Evolutionary conservation across 495 filamentous ascomycete species (phyloP).

Genomic region (Hypoxylon cercidicola): DNA sequence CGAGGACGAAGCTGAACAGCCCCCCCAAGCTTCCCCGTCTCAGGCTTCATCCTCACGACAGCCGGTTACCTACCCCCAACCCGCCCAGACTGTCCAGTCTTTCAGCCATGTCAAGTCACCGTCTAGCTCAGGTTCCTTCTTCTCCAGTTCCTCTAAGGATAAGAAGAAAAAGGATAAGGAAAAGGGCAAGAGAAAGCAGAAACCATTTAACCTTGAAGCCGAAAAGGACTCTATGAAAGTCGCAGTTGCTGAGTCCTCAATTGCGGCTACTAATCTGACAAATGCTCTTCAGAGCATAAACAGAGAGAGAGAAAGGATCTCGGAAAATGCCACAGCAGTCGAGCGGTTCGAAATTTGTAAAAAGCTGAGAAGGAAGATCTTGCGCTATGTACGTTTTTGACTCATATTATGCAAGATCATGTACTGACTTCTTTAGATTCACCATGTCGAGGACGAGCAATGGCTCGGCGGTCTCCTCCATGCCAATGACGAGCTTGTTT

Average conservation of each 20-base stretch:
- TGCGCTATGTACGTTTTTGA: constrained; percentile 73
- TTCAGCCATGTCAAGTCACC: constrained; percentile 46
- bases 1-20: constrained; percentile 63
- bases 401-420: not conserved
- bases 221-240: constrained; percentile 87
- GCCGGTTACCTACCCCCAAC: constrained; percentile 47
- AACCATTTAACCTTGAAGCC: constrained; percentile 82
- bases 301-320: constrained; percentile 86
- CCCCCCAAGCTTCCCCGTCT: constrained; percentile 22
- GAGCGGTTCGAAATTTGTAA: constrained; percentile 89
- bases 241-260: constrained; percentile 82
- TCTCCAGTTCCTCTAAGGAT: constrained; percentile 50
- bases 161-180: constrained; percentile 61
- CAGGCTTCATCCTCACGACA: constrained; percentile 46
- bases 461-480: constrained; percentile 83
- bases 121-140: constrained; percentile 45
- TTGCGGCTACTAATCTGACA: constrained; percentile 88
- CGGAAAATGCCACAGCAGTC: constrained; percentile 80
- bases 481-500: constrained; percentile 86
- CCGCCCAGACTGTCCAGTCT: constrained; percentile 46
- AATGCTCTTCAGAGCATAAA: constrained; percentile 93
- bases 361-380: constrained; percentile 78
- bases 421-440: constrained; percentile 63
- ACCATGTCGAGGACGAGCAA: constrained; percentile 83
- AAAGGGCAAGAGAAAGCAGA: constrained; percentile 61